Percentiles rank a stretch among this genome's conserved stretches.
Evolutionary conservation across 208 protist genomes (phyloP).

Genomic region (Trypanosoma melophagium): DNA sequence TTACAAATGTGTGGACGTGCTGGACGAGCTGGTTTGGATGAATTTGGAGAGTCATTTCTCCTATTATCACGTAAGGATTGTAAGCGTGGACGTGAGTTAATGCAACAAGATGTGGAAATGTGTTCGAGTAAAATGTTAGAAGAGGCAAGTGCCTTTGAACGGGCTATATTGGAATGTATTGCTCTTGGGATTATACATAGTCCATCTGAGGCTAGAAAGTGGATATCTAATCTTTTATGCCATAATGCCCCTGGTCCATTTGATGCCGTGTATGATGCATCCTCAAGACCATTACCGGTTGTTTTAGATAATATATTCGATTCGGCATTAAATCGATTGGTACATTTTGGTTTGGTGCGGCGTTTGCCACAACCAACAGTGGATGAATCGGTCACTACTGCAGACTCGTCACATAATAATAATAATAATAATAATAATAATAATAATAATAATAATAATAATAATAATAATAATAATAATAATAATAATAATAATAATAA

Average conservation of each 20-base stretch:
- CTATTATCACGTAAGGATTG: conserved; percentile 51
- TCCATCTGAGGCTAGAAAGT: conserved; percentile 36
- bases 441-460: background rate
- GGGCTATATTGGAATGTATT: conserved; percentile 81
- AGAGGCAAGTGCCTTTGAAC: conserved; percentile 40
- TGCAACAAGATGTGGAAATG: conserved; percentile 45
- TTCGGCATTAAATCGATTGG: conserved; percentile 6
- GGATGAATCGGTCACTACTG: no score
- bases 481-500: background rate
- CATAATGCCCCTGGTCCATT: conserved; percentile 47
- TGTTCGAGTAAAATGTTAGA: conserved; percentile 55
- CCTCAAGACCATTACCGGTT: conserved; percentile 12
- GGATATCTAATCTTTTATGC: conserved; percentile 51
- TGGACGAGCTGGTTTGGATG: conserved; percentile 75
- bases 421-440: no score
- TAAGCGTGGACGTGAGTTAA: conserved; percentile 40
- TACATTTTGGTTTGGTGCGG: conserved; percentile 17
- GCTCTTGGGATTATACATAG: conserved; percentile 61
- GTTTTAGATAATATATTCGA: conserved; percentile 9
- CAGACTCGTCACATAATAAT: no score
- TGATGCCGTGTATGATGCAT: conserved; percentile 26
- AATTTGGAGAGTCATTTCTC: conserved; percentile 85
- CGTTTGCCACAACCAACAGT: background rate
- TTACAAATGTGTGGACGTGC: conserved; percentile 86
- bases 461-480: background rate